Evolutionary conservation across 805 yeast species (phyloP).

Genomic region (Saccharomyces eubayanus): DNA sequence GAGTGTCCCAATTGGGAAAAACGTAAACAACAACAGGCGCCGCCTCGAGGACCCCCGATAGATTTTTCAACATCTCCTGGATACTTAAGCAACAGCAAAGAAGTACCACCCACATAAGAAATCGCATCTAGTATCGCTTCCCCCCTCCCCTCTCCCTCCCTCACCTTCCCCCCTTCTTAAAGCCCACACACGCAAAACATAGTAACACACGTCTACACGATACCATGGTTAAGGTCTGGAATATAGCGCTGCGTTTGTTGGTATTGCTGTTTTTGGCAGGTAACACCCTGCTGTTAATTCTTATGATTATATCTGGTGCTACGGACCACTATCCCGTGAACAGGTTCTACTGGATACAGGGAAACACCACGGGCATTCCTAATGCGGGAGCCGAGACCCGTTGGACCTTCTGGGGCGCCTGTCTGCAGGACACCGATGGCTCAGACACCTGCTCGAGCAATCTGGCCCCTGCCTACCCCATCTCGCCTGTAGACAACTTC

Average conservation of each 20-base stretch:
- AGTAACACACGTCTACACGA: background rate
- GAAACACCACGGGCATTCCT: conserved; percentile 50
- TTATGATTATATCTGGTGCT: conserved; percentile 59
- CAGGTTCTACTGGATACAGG: conserved; percentile 62
- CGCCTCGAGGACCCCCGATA: background rate
- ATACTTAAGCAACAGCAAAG: background rate
- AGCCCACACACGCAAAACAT: background rate
- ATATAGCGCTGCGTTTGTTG: conserved; percentile 8
- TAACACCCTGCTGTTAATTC: conserved; percentile 42
- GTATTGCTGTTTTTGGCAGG: conserved; percentile 31
- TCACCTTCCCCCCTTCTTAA: too few relatives aligned
- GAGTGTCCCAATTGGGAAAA: background rate
- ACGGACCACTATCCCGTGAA: conserved; percentile 50
- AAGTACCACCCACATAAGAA: background rate
- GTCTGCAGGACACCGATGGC: conserved; percentile 26
- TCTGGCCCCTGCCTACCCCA: conserved; percentile 59
- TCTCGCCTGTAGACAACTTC: conserved; percentile 70
- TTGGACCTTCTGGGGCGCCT: conserved; percentile 82
- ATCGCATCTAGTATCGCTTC: background rate
- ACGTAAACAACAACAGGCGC: background rate
- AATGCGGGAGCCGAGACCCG: conserved; percentile 46
- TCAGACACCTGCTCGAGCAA: conserved; percentile 11
- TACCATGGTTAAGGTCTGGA: background rate
- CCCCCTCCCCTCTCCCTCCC: background rate
- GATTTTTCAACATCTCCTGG: background rate